Percentiles rank a stretch among this genome's conserved stretches.
These are phyloP conservation scores for Claviceps sp. DNA, from an alignment of 2,329 filamentous ascomycete species.

Conservation along the genomic window DNA sequence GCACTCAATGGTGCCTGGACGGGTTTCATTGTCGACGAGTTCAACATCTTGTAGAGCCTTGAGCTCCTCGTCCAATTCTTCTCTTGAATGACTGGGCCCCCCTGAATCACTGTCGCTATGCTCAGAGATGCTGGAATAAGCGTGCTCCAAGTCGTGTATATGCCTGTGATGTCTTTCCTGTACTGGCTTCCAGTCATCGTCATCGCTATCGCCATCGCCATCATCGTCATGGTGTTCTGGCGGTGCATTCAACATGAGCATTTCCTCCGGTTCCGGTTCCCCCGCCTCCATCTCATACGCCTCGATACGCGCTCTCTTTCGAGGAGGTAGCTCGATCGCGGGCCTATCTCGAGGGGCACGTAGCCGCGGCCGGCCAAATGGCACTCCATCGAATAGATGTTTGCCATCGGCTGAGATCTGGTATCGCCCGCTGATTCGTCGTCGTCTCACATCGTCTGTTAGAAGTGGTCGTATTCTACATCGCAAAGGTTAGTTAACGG, in stretches of 20 bases:
- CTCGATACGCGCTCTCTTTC: constrained; percentile 49
- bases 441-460: constrained; percentile 57
- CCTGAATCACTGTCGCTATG: constrained; percentile 2
- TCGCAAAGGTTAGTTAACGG: neutral
- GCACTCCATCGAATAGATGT: constrained; percentile 73
- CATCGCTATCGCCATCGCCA: constrained; percentile 16
- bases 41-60: neutral
- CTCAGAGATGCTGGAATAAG: neutral
- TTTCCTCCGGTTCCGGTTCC: constrained; percentile 9
- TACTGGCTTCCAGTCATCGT: constrained; percentile 4
- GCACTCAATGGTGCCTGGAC: constrained; percentile 9
- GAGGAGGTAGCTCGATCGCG: constrained; percentile 55
- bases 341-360: constrained; percentile 48
- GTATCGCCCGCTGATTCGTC: constrained; percentile 61
- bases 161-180: constrained; percentile 2
- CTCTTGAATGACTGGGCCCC: constrained; percentile 4
- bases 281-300: constrained; percentile 21
- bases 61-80: constrained; percentile 2
- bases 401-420: constrained; percentile 70
- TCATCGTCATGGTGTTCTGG: constrained; percentile 20
- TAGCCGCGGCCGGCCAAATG: constrained; percentile 65
- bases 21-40: neutral
- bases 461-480: constrained; percentile 64
- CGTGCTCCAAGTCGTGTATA: neutral
- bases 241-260: constrained; percentile 21